phyloP scores from a whole-genome alignment of 768 basidiomycete species.

The Mycena capillaripes region DNA sequence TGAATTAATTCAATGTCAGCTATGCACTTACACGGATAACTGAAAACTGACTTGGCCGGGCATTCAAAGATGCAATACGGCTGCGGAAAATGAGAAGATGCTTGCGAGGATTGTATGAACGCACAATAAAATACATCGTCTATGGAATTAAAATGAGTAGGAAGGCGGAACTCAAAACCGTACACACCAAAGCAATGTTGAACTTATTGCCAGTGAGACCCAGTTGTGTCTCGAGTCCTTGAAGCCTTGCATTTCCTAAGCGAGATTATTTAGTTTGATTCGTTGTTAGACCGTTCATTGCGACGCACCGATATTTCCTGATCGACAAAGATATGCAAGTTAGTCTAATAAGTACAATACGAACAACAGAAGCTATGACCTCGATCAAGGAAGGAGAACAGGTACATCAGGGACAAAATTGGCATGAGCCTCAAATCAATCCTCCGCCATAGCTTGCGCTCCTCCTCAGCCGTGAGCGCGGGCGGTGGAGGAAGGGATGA shows the following conservation, averaged over 20 bases:
- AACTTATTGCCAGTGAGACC: slow-evolving; percentile 70
- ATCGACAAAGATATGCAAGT: not conserved
- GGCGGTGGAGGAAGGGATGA: slow-evolving; percentile 61
- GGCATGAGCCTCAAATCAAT: slow-evolving; percentile 72
- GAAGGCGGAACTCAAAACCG: not conserved
- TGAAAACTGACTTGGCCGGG: slow-evolving; percentile 70
- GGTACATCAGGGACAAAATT: slow-evolving; percentile 70
- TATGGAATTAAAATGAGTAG: slow-evolving; percentile 42
- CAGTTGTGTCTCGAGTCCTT: slow-evolving; percentile 71
- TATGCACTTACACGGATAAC: not conserved
- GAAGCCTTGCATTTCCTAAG: slow-evolving; percentile 75
- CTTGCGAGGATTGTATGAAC: not conserved
- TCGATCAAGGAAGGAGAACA: slow-evolving; percentile 71
- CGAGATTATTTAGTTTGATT: slow-evolving; percentile 15
- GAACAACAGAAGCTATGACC: slow-evolving; percentile 47
- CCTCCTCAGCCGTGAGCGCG: slow-evolving; percentile 59
- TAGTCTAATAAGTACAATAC: not conserved
- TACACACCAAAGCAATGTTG: slow-evolving; percentile 72
- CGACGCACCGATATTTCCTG: slow-evolving; percentile 69
- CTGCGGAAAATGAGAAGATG: slow-evolving; percentile 43
- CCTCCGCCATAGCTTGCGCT: slow-evolving; percentile 69
- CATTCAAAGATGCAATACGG: slow-evolving; percentile 77
- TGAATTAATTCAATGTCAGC: slow-evolving; percentile 37
- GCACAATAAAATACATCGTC: slow-evolving; percentile 81
- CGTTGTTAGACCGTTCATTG: not conserved